Percentiles rank a stretch among this genome's conserved stretches.
Evolutionary conservation across 257 asterid genomes (phyloP).

Genomic region (Handroanthus guayacan): DNA sequence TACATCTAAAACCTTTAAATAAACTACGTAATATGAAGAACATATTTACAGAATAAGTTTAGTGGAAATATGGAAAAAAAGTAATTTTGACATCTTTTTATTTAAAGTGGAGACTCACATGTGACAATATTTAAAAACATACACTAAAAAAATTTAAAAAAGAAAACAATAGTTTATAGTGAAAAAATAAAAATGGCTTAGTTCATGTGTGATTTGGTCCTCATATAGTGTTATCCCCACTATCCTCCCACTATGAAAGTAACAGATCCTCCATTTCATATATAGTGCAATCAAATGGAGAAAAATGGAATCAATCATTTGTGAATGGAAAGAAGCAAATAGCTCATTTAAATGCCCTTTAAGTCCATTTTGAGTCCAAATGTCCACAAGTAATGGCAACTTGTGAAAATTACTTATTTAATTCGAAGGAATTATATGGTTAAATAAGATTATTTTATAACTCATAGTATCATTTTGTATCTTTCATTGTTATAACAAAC

Average conservation of each 20-base stretch:
- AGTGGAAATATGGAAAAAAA: not conserved
- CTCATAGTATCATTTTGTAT: too few relatives aligned
- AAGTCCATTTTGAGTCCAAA: not conserved
- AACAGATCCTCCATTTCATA: not conserved
- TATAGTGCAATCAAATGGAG: not conserved
- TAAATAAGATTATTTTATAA: too few relatives aligned
- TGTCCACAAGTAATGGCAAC: not conserved
- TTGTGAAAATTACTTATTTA: too few relatives aligned
- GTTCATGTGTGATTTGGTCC: slow-evolving; percentile 16
- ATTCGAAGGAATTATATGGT: too few relatives aligned
- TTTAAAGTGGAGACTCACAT: not conserved
- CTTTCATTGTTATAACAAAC: too few relatives aligned
- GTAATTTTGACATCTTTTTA: not conserved
- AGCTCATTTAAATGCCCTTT: not conserved
- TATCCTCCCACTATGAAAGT: slow-evolving; percentile 18
- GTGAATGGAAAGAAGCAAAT: slow-evolving; percentile 18
- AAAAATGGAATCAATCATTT: slow-evolving; percentile 30
- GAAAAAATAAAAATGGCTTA: not conserved
- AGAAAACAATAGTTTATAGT: not conserved
- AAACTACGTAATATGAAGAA: too few relatives aligned
- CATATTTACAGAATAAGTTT: too few relatives aligned
- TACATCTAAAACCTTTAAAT: too few relatives aligned
- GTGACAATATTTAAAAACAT: not conserved
- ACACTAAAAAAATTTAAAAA: not conserved
- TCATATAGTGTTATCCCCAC: slow-evolving; percentile 31